Evolutionary conservation across 2,329 filamentous ascomycete species (phyloP).

Genomic region (Tolypocladium guangdongense): DNA sequence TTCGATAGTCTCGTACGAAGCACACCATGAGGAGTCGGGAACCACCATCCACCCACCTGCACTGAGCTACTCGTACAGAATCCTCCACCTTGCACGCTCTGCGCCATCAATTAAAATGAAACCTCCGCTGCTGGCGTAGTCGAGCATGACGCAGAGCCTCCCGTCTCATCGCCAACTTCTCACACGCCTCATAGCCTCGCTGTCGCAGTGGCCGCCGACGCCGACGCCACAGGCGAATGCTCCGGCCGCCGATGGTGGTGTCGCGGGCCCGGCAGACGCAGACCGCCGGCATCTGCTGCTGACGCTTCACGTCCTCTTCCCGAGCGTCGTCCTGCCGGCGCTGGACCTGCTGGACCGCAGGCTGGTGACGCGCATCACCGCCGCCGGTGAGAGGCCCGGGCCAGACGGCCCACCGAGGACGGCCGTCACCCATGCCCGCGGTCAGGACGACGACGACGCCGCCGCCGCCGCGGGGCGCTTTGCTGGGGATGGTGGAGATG

Average conservation of each 20-base stretch:
- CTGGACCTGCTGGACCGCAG: slow-evolving; percentile 77
- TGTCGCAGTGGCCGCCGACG: slow-evolving; percentile 19
- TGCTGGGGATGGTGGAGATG: no score
- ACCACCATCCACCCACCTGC: no score
- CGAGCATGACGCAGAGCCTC: neutral
- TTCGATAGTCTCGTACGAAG: no score
- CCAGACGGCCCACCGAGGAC: neutral
- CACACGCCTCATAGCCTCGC: slow-evolving; percentile 34
- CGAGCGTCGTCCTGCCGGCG: slow-evolving; percentile 68
- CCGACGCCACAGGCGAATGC: slow-evolving; percentile 3
- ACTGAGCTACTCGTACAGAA: no score
- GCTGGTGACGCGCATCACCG: slow-evolving; percentile 48
- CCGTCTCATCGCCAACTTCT: slow-evolving; percentile 32
- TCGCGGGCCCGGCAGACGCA: neutral
- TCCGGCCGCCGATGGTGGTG: neutral
- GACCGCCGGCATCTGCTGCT: slow-evolving; percentile 47
- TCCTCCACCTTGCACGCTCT: neutral
- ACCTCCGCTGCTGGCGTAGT: neutral
- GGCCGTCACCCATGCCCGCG: neutral
- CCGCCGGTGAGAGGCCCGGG: neutral
- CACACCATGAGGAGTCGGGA: no score
- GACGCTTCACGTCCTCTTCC: slow-evolving; percentile 78
- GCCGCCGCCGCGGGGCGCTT: neutral
- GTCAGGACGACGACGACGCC: neutral
- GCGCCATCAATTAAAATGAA: neutral